A percentile compares a stretch with the other conserved stretches of the same genome.
These are phyloP conservation scores for Elsinoe batatas DNA, from an alignment of 2,329 filamentous ascomycete genomes.

Conservation along the genomic window DNA sequence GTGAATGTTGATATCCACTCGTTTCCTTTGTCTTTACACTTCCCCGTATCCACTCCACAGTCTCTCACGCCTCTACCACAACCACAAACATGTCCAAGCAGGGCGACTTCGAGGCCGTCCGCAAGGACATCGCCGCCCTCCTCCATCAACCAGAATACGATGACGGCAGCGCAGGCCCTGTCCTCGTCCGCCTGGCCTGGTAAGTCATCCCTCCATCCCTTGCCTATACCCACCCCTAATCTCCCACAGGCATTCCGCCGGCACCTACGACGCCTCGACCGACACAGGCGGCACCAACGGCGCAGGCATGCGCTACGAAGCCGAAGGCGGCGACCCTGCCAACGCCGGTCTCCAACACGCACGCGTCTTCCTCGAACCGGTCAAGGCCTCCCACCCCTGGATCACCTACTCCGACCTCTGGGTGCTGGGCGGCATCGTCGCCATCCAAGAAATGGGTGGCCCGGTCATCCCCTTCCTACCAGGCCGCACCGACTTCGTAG, in stretches of 20 bases:
- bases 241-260: constrained; percentile 48
- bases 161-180: constrained; percentile 54
- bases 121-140: constrained; percentile 19
- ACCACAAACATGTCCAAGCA: constrained; percentile 14
- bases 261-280: constrained; percentile 50
- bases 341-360: constrained; percentile 56
- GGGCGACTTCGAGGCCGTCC: constrained; percentile 19
- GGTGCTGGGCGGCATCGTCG: constrained; percentile 52
- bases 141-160: constrained; percentile 50
- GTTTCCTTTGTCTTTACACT: constrained; percentile 5
- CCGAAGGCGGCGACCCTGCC: constrained; percentile 53
- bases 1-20: not conserved
- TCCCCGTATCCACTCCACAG: not conserved
- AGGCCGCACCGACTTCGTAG: constrained; percentile 53
- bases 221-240: not conserved
- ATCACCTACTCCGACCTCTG: constrained; percentile 58
- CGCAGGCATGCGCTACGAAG: constrained; percentile 56
- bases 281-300: constrained; percentile 56
- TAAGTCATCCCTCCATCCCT: constrained; percentile 24
- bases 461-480: constrained; percentile 47
- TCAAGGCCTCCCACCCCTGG: constrained; percentile 51
- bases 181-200: constrained; percentile 56
- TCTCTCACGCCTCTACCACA: not conserved
- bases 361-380: constrained; percentile 52
- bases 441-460: constrained; percentile 51